These are phyloP conservation scores for Rhodotorula mucilaginosa DNA, from an alignment of 1,284 basidiomycete genomes.

Conservation along the genomic window DNA sequence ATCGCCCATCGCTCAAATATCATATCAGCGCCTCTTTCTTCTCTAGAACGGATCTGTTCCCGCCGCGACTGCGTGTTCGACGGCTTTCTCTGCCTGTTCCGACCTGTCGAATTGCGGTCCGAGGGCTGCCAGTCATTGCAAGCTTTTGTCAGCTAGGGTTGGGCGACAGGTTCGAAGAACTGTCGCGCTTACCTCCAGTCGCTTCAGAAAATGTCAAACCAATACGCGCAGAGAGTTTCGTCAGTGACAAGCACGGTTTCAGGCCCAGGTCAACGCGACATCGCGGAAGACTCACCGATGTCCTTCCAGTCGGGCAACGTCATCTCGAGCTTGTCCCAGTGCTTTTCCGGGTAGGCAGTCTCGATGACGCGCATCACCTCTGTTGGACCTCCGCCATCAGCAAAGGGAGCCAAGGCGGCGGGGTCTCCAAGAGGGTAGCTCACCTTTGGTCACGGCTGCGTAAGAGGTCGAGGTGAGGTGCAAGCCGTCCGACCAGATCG, in stretches of 20 bases:
- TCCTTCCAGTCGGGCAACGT: slow-evolving; percentile 53
- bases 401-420: neutral
- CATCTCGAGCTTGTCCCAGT: slow-evolving; percentile 59
- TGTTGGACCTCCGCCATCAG: slow-evolving; percentile 44
- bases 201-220: neutral
- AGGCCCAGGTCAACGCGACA: too few relatives aligned
- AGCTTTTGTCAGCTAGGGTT: neutral
- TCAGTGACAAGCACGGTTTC: too few relatives aligned
- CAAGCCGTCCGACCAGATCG: slow-evolving; percentile 21
- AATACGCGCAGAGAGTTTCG: too few relatives aligned
- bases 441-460: slow-evolving; percentile 10
- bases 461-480: slow-evolving; percentile 15
- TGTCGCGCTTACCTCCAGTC: neutral
- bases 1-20: too few relatives aligned
- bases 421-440: too few relatives aligned
- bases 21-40: too few relatives aligned
- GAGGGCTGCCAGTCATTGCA: neutral
- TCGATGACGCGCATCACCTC: slow-evolving; percentile 61
- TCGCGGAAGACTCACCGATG: slow-evolving; percentile 6
- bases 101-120: slow-evolving; percentile 1
- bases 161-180: neutral
- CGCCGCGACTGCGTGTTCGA: neutral
- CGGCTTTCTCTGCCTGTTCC: slow-evolving; percentile 1
- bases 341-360: slow-evolving; percentile 64
- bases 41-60: slow-evolving; percentile 11